Base-by-base conservation (phyloP, 2,329 filamentous ascomycete genomes). In the Gremmenia infestans region DNA sequence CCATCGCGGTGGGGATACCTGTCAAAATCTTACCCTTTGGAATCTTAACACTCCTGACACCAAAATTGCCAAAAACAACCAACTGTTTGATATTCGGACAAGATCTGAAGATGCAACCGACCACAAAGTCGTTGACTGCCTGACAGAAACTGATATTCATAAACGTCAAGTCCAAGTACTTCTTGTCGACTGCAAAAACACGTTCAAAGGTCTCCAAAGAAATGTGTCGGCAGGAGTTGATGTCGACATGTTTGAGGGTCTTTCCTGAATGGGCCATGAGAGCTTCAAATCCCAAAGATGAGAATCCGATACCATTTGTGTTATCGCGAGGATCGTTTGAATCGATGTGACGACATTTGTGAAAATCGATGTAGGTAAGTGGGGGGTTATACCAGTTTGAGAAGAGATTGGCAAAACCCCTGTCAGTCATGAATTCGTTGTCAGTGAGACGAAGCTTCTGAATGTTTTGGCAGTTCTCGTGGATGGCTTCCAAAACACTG, bases 221-320 rank as follows among this genome's bases (percentile, higher is more conserved):
- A 60, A 97, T 92, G 69, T 96, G 88, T 3, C 93, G 86, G 68
- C 91, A 96, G 0, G 87, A 89, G 14, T 89, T 82, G n/a, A 97
- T 76, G 67, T 95, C 89, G 36, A 97, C 76, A 42, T 80, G 75
- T 57, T 79, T 78, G 2, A 97, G 72, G 11, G 73, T 76, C 1
- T 73, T 68, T 4, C 89, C 89, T 0, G 91, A 96, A 68, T 97
- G 93, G 0, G 76, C 74, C 89, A 97, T 96, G 45, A 97, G 73
- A 0, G 90, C 89, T 61, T 80, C 76, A 73, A 97, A 93, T 0
- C 88, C 91, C 5, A 80, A 73, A 0, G 85, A 87, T 52, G 87
- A 90, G 35, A 97, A 78, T 1, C 92, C 93, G 46, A 93, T 74
- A 23, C 80, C 78, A 54, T 84, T 74, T 0, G 82, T 79, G 48